Evolutionary conservation across 306 rosid species (phyloP).

Genomic region (Phaseolus lunatus): DNA sequence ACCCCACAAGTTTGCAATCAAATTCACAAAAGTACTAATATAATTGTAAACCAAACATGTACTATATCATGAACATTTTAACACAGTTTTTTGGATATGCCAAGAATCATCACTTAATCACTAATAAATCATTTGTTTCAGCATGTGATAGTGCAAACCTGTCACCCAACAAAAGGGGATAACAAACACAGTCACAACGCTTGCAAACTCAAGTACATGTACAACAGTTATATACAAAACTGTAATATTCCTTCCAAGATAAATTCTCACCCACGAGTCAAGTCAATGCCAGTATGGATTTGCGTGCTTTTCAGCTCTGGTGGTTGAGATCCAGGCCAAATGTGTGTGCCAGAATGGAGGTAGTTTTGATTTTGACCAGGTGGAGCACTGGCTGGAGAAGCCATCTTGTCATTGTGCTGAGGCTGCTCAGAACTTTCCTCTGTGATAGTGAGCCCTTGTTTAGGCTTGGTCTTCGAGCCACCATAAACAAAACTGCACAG

Average conservation of each 20-base stretch:
- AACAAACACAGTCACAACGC: constrained; percentile 59
- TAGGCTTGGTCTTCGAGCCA: constrained; percentile 64
- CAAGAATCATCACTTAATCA: constrained; percentile 35
- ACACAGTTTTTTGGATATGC: neutral
- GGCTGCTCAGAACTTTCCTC: constrained; percentile 64
- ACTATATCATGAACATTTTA: neutral
- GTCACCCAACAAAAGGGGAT: constrained; percentile 44
- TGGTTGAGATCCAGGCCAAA: constrained; percentile 76
- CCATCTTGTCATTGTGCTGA: constrained; percentile 58
- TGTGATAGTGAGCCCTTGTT: constrained; percentile 51
- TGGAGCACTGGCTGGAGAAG: constrained; percentile 59
- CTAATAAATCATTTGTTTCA: constrained; percentile 54
- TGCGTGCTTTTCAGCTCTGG: constrained; percentile 60
- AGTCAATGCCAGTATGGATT: constrained; percentile 76
- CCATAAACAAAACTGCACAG: constrained; percentile 91
- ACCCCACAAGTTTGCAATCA: neutral
- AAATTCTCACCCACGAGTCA: constrained; percentile 78
- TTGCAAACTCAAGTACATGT: constrained; percentile 60
- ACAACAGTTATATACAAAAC: constrained; percentile 82
- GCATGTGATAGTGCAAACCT: constrained; percentile 60
- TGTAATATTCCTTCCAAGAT: constrained; percentile 54
- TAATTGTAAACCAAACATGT: no score
- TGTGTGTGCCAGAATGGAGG: constrained; percentile 58
- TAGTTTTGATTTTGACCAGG: constrained; percentile 56
- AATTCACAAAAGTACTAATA: no score